Base-by-base conservation (phyloP, 495 filamentous ascomycete species). In the Cercophora newfieldiana region DNA sequence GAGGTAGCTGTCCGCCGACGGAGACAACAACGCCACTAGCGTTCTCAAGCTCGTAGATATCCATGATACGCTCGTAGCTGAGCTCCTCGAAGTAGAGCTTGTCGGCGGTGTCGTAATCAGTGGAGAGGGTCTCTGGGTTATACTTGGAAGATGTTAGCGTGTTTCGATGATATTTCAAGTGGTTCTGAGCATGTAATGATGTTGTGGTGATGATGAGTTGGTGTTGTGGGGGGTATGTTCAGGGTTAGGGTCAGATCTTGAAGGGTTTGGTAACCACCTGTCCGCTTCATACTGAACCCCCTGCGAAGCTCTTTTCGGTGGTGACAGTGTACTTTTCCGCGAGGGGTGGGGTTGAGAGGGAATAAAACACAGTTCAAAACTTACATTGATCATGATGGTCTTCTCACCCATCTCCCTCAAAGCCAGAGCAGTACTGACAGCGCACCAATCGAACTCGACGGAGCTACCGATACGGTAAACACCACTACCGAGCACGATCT, bases 361-460 rank as follows among this genome's bases (percentile, higher is more conserved):
- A 31, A 29, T 21, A 57, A 61, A 28, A 48, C 24, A 25, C 58
- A 55, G 55, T 30, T 16, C 22, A 57, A 47, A 56, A 72, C 77
- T 72, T 72, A 80, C 75, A 76, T 98, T 99, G 78, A 99, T 96
- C 93, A 99, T 96, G 63, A 96, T 90, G 21, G 94, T 99, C 86
- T 97, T 97, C 85, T 97, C 92, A 69, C 93, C 94, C 88, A 97
- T 94, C 59, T 88, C 81, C 68, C 87, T 86, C 67, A 97, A 84
- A 37, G 94, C 93, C 30, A 91, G 83, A 18, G 95, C 95, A 66
- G 92, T 92, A 73, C 94, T 97, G 68, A 97, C 94, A 63, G 94
- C 94, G 74, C 95, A 98, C 94, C 94, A 99, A 79, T 99, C 94
- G 74, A 99, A 99, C 78, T 99, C 94, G 63, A 99, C 94, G 24